Conservation (phyloP, 2,329 filamentous ascomycete species). For the Capronia americana region DNA sequence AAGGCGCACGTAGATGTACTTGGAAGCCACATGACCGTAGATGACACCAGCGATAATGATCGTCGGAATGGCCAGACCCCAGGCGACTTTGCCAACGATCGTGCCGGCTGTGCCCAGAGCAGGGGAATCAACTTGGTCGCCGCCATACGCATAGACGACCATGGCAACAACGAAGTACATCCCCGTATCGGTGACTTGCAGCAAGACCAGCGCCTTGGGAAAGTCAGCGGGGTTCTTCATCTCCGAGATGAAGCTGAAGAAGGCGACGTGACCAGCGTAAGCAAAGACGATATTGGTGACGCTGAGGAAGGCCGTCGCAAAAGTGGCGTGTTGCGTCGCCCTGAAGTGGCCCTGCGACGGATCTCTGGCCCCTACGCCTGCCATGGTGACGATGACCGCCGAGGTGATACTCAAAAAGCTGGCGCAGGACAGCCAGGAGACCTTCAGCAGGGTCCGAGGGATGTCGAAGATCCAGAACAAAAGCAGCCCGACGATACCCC, state of each 20-base stretch:
- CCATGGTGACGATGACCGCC: slow-evolving; percentile 71
- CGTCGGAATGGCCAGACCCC: slow-evolving; percentile 71
- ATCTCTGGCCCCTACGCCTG: slow-evolving; percentile 64
- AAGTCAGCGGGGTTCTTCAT: slow-evolving; percentile 67
- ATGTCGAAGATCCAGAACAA: slow-evolving; percentile 66
- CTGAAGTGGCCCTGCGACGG: slow-evolving; percentile 57
- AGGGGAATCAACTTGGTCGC: slow-evolving; percentile 66
- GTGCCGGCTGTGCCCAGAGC: slow-evolving; percentile 68
- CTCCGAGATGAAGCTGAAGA: slow-evolving; percentile 71
- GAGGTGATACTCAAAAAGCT: slow-evolving; percentile 69
- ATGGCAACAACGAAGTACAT: slow-evolving; percentile 71
- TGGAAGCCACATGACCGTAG: slow-evolving; percentile 69
- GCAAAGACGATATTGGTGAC: slow-evolving; percentile 75
- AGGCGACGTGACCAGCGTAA: slow-evolving; percentile 72
- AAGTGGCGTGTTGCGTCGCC: slow-evolving; percentile 51
- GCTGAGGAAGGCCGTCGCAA: slow-evolving; percentile 65
- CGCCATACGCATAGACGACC: slow-evolving; percentile 72
- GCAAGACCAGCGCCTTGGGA: slow-evolving; percentile 66
- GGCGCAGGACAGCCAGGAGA: slow-evolving; percentile 66
- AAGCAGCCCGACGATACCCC: slow-evolving; percentile 64
- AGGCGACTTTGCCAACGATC: slow-evolving; percentile 68
- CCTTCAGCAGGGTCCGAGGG: slow-evolving; percentile 67
- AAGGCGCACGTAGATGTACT: slow-evolving; percentile 69
- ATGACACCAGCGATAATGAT: slow-evolving; percentile 76
- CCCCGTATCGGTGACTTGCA: slow-evolving; percentile 64